Evolutionary conservation across 805 yeast species (phyloP).

Genomic region (Monosporozyma yasuniensis): DNA sequence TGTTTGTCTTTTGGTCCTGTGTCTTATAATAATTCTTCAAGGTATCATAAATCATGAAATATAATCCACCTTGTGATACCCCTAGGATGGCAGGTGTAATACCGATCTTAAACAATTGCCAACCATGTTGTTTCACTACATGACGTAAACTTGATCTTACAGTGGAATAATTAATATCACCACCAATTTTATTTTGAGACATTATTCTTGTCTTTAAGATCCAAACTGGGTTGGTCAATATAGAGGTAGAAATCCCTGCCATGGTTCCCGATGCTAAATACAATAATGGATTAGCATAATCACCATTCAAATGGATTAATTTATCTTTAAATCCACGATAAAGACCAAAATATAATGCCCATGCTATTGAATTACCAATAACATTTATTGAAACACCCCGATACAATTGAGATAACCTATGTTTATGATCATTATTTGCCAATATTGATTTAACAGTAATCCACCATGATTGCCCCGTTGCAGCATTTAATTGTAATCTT

Average conservation of each 20-base stretch:
- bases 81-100: conserved; percentile 66
- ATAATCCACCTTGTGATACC: conserved; percentile 83
- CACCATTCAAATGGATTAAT: conserved; percentile 4
- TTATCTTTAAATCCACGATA: conserved; percentile 54
- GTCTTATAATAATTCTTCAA: conserved; percentile 37
- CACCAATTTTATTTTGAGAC: conserved; percentile 32
- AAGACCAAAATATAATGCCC: conserved; percentile 80
- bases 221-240: conserved; percentile 90
- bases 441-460: background rate
- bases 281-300: conserved; percentile 27
- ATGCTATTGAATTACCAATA: conserved; percentile 75
- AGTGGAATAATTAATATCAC: conserved; percentile 38
- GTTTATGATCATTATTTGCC: background rate
- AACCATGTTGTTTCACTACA: conserved; percentile 48
- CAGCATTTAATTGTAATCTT: conserved; percentile 57
- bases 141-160: conserved; percentile 44
- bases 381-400: conserved; percentile 76
- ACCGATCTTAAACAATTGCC: conserved; percentile 61
- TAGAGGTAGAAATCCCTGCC: conserved; percentile 70
- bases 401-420: conserved; percentile 36
- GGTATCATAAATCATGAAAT: conserved; percentile 78
- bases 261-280: conserved; percentile 48
- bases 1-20: conserved; percentile 5
- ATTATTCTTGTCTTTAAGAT: conserved; percentile 85
- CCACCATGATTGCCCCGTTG: conserved; percentile 2